Evolutionary conservation across 441 rosid species (phyloP).

Genomic region (Jatropha multifida): DNA sequence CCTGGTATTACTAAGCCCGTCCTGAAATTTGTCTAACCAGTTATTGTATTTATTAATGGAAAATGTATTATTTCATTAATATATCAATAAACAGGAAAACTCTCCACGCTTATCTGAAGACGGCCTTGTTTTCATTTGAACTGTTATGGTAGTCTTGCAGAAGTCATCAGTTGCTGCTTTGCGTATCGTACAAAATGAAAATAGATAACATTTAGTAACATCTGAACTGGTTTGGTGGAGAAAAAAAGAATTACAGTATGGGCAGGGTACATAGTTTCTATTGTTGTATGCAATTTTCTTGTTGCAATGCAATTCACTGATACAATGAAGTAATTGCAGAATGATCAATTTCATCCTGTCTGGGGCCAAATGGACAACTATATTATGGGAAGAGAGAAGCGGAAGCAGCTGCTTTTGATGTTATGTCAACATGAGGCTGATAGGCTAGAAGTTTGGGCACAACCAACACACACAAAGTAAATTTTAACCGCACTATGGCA

Average conservation of each 20-base stretch:
- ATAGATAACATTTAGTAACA: background rate
- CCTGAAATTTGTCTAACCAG: background rate
- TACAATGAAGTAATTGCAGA: conserved; percentile 47
- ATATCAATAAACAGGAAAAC: background rate
- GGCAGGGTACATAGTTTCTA: background rate
- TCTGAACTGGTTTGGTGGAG: conserved; percentile 10
- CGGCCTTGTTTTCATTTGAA: background rate
- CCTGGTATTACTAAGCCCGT: background rate
- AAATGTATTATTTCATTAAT: background rate
- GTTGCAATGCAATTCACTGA: conserved; percentile 17
- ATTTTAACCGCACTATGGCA: background rate
- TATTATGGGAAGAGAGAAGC: conserved; percentile 72
- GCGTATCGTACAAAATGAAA: background rate
- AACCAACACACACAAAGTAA: conserved; percentile 85
- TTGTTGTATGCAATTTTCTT: conserved; percentile 8
- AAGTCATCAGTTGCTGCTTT: background rate
- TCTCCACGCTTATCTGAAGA: too few species aligned
- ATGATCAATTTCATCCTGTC: conserved; percentile 73
- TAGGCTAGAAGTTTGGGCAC: conserved; percentile 99
- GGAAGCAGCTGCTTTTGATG: conserved; percentile 93
- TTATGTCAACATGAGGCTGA: conserved; percentile 97
- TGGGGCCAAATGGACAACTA: conserved; percentile 97
- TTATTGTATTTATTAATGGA: background rate
- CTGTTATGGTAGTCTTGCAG: background rate
- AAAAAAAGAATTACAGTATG: background rate